These are phyloP conservation scores for Urochloa ruziziensis DNA, from an alignment of 176 grass and related monocot genomes.

Conservation along the genomic window DNA sequence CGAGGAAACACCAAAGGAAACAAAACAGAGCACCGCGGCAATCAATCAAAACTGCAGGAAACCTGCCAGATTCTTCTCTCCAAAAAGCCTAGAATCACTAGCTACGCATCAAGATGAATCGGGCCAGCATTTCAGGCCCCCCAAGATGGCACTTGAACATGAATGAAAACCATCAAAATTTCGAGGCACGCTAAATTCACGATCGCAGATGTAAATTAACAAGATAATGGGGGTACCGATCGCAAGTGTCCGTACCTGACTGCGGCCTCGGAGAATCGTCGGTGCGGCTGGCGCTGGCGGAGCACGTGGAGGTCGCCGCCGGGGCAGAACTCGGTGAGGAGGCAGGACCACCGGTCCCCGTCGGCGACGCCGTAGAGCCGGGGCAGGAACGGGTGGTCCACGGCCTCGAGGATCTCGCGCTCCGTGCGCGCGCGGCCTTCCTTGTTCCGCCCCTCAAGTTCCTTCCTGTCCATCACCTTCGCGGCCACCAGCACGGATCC, in stretches of 20 bases:
- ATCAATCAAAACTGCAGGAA: background rate
- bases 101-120: background rate
- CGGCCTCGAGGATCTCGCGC: slow-evolving; percentile 89
- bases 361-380: slow-evolving; percentile 75
- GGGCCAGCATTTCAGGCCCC: no score
- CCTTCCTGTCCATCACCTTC: slow-evolving; percentile 94
- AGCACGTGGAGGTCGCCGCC: slow-evolving; percentile 97
- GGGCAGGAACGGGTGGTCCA: slow-evolving; percentile 93
- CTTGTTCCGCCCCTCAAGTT: slow-evolving; percentile 81
- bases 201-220: background rate
- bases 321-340: slow-evolving; percentile 99
- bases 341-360: slow-evolving; percentile 79
- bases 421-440: slow-evolving; percentile 82
- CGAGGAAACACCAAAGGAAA: background rate
- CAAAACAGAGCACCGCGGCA: background rate
- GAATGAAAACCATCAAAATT: background rate
- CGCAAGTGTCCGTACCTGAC: slow-evolving; percentile 55
- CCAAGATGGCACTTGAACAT: no score
- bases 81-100: slow-evolving; percentile 26
- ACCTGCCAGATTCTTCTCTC: slow-evolving; percentile 35
- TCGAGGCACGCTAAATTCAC: background rate
- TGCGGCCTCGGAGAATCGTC: slow-evolving; percentile 78
- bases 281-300: slow-evolving; percentile 73
- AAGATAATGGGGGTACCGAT: background rate
- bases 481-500: slow-evolving; percentile 62